These are phyloP conservation scores for Pichia phayaonensis DNA, from an alignment of 805 yeast species.

Conservation along the genomic window DNA sequence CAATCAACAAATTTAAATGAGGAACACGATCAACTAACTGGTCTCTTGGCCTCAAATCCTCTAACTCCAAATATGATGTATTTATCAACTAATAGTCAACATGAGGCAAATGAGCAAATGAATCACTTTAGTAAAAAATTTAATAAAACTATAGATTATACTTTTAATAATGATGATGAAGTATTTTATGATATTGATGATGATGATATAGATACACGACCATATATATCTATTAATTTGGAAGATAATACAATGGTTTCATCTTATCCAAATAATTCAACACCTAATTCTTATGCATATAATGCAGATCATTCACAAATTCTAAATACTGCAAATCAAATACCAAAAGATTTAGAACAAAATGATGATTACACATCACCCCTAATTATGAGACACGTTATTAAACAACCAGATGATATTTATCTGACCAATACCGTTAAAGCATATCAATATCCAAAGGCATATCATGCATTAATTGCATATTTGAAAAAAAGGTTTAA, in stretches of 20 bases:
- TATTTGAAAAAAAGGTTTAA: conserved; percentile 47
- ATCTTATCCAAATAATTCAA: conserved; percentile 26
- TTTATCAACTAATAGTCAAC: neutral
- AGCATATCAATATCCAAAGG: conserved; percentile 55
- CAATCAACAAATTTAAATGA: conserved; percentile 33
- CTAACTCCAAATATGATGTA: conserved; percentile 28
- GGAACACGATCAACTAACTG: conserved; percentile 29
- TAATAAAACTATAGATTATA: neutral
- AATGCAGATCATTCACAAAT: conserved; percentile 46
- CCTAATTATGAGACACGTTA: conserved; percentile 46
- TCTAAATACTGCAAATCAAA: conserved; percentile 40
- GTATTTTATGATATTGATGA: conserved; percentile 10
- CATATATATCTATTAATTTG: conserved; percentile 24
- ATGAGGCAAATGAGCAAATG: neutral
- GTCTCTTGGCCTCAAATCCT: conserved; percentile 29
- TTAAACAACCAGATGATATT: conserved; percentile 45
- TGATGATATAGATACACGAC: conserved; percentile 23
- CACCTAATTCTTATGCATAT: conserved; percentile 37
- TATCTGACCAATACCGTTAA: conserved; percentile 33
- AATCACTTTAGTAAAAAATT: neutral
- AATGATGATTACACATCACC: conserved; percentile 48
- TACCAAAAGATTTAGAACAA: conserved; percentile 33
- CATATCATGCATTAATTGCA: conserved; percentile 51
- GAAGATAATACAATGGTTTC: conserved; percentile 25
- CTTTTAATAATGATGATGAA: neutral